Base-by-base conservation (phyloP, 768 basidiomycete species). In the Lenzites betulinus region DNA sequence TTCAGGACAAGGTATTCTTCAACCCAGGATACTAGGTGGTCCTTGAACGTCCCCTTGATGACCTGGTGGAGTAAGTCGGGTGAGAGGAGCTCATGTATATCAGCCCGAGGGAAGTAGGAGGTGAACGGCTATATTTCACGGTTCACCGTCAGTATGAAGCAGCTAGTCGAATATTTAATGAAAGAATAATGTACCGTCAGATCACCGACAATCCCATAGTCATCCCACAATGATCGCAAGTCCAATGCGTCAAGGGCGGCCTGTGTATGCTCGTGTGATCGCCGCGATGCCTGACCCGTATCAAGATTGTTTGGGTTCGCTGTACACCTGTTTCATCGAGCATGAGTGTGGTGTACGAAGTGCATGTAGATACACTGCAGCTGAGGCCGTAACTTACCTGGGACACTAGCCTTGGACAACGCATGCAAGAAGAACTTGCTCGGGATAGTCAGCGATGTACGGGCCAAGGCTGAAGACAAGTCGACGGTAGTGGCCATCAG, bases 391-490 rank as follows among this genome's bases (percentile, higher is more conserved):
- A n/a, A n/a, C n/a, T n/a, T n/a, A n/a, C n/a, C n/a, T n/a, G n/a
- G n/a, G n/a, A n/a, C n/a, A n/a, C n/a, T n/a, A n/a, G n/a, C n/a
- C n/a, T n/a, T n/a, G n/a, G n/a, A n/a, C n/a, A n/a, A n/a, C n/a
- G n/a, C n/a, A n/a, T n/a, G n/a, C n/a, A n/a, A n/a, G n/a, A n/a
- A n/a, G n/a, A n/a, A n/a, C n/a, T 42, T 68, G 67, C 47, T 68
- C 67, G 2, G 66, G 67, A 38, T 68, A 68, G 30, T 68, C 67
- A 1, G 67, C 63, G 9, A 66, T 66, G 42, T 66, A 64, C 6
- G 65, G 67, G 2, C 63, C 67, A 20, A 68, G 48, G n/a, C 65
- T 63, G 39, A 58, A 66, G 12, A 67, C 52, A 6, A 63, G 57
- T 5, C 48, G 38, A 0, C 62, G 61, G 50, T 43, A 67, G 36